Evolutionary conservation across 371 early-diverging fungal genomes (phyloP).

Genomic region (Mortierella sp.): DNA sequence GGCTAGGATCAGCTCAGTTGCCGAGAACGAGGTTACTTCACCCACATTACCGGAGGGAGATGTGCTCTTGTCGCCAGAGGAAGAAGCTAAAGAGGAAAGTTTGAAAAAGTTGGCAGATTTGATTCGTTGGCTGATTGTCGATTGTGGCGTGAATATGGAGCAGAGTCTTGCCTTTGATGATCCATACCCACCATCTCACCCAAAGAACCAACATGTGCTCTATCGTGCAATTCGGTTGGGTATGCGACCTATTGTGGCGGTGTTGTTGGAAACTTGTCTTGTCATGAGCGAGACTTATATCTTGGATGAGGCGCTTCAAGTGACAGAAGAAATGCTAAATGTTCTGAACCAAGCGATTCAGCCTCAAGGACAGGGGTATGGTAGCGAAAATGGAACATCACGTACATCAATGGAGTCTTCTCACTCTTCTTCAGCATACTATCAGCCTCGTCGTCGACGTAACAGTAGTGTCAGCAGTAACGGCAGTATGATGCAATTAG

Average conservation of each 20-base stretch:
- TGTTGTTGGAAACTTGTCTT: conserved; percentile 44
- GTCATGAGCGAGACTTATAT: conserved; percentile 42
- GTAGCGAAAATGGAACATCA: conserved; percentile 20
- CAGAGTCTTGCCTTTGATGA: conserved; percentile 32
- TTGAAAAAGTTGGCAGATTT: conserved; percentile 47
- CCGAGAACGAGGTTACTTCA: conserved; percentile 11
- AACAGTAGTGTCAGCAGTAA: conserved; percentile 44
- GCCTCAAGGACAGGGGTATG: conserved; percentile 2
- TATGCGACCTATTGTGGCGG: conserved; percentile 51
- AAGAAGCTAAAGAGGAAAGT: conserved; percentile 50
- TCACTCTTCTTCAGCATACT: conserved; percentile 10
- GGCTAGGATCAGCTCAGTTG: conserved; percentile 32
- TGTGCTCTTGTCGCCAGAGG: conserved; percentile 37
- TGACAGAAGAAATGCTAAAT: conserved; percentile 39
- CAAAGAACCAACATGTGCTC: conserved; percentile 50
- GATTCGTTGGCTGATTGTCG: conserved; percentile 51
- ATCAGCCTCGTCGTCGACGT: conserved; percentile 20
- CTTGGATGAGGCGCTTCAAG: conserved; percentile 43
- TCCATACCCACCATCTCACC: conserved; percentile 38
- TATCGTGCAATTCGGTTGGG: conserved; percentile 45
- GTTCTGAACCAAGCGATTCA: conserved; percentile 22
- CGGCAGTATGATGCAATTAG: conserved; percentile 6
- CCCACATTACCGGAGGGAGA: conserved; percentile 18
- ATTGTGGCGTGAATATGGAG: conserved; percentile 36
- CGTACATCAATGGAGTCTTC: conserved; percentile 25